Percentiles rank a stretch among this genome's conserved stretches.
phyloP scores from a whole-genome alignment of 1,139 yeast genomes.

The Nakaseomyces kungkrabaensis region DNA sequence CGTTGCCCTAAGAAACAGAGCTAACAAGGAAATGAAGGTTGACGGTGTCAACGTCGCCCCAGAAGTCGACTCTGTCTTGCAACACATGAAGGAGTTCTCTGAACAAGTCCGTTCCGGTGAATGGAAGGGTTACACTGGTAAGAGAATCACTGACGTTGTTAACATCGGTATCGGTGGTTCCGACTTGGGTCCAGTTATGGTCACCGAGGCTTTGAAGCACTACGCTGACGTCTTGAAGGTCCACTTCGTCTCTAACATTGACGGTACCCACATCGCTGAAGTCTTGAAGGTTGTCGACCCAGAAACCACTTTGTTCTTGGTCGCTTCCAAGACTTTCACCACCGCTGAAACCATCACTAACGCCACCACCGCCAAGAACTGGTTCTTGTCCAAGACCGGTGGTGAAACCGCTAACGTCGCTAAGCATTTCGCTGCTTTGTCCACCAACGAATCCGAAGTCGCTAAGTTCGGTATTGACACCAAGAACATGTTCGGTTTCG shows the following conservation, averaged over 20 bases:
- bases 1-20: constrained; percentile 89
- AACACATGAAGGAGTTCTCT: constrained; percentile 93
- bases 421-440: constrained; percentile 93
- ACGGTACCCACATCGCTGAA: constrained; percentile 96
- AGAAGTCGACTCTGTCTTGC: constrained; percentile 81
- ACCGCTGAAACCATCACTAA: constrained; percentile 97
- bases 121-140: constrained; percentile 97
- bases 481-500: constrained; percentile 96
- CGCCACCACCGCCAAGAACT: constrained; percentile 86
- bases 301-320: constrained; percentile 86
- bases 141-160: constrained; percentile 83
- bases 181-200: constrained; percentile 98
- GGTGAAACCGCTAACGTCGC: constrained; percentile 68
- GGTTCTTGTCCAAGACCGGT: constrained; percentile 70
- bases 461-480: constrained; percentile 93
- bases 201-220: constrained; percentile 91
- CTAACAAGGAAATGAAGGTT: constrained; percentile 71
- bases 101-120: constrained; percentile 80
- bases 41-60: constrained; percentile 84
- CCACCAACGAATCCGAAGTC: constrained; percentile 87
- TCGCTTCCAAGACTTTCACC: constrained; percentile 97
- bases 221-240: constrained; percentile 70
- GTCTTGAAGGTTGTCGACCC: constrained; percentile 65
- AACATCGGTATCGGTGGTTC: constrained; percentile 99
- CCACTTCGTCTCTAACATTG: constrained; percentile 95